Evolutionary conservation across 345 rosid genomes (phyloP).

Genomic region (Euphorbia tirucalli): DNA sequence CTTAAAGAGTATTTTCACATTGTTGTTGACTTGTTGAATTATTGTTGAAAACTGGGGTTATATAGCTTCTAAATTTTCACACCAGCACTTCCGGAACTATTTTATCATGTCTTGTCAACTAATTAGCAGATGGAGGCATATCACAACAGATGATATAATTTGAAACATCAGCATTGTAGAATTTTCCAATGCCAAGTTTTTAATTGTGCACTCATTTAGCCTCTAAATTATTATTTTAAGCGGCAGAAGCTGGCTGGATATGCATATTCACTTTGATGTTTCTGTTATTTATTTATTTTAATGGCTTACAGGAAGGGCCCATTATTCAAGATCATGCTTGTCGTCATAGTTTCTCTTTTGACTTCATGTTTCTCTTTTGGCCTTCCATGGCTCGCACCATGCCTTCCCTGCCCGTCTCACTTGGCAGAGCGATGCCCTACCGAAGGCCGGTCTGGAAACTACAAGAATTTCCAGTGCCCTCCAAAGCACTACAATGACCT

Average conservation of each 20-base stretch:
- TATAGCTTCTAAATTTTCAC: neutral
- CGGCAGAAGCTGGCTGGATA: neutral
- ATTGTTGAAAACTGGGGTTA: neutral
- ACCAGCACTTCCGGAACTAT: too few relatives aligned
- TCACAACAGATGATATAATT: too few relatives aligned
- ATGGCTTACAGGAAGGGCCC: slow-evolving; percentile 95
- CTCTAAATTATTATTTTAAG: too few relatives aligned
- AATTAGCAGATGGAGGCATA: too few relatives aligned
- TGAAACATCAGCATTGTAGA: too few relatives aligned
- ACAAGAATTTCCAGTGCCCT: slow-evolving; percentile 82
- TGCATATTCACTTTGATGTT: neutral
- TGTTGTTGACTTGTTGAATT: neutral
- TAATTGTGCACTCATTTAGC: too few relatives aligned
- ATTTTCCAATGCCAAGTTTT: too few relatives aligned
- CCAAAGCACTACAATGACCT: slow-evolving; percentile 78
- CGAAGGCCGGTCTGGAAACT: slow-evolving; percentile 62
- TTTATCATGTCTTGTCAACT: too few relatives aligned
- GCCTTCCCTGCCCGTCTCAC: slow-evolving; percentile 66
- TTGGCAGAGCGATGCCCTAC: slow-evolving; percentile 65
- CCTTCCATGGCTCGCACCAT: slow-evolving; percentile 75
- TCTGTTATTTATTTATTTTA: too few relatives aligned
- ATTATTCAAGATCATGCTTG: slow-evolving; percentile 61
- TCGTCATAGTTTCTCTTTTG: slow-evolving; percentile 55
- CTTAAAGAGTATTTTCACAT: too few relatives aligned
- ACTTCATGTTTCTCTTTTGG: slow-evolving; percentile 86